These are phyloP conservation scores for Daldinia vernicosa DNA, from an alignment of 495 filamentous ascomycete species.

Conservation along the genomic window DNA sequence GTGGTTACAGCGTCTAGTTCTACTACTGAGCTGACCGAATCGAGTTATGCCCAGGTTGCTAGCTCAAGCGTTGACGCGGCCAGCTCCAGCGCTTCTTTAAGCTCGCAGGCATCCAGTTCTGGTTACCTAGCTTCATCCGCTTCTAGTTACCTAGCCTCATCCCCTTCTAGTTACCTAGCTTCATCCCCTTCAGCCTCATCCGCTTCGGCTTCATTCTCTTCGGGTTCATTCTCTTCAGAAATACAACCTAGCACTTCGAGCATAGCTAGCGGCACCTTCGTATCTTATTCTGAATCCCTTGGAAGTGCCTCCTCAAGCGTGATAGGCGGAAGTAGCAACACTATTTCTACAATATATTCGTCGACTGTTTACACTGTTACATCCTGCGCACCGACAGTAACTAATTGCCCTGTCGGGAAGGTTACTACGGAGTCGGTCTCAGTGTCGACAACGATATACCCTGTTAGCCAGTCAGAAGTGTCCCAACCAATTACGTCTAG, in stretches of 20 bases:
- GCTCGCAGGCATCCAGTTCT: slow-evolving; percentile 16
- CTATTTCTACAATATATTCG: slow-evolving; percentile 66
- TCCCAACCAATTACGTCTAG: slow-evolving; percentile 14
- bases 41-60: slow-evolving; percentile 4
- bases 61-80: slow-evolving; percentile 3
- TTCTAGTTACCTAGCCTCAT: slow-evolving; percentile 23
- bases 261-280: slow-evolving; percentile 7
- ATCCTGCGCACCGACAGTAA: slow-evolving; percentile 64
- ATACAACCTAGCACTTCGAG: slow-evolving; percentile 13
- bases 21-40: background rate
- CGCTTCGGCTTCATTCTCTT: slow-evolving; percentile 15
- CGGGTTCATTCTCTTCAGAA: slow-evolving; percentile 13
- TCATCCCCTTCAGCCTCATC: slow-evolving; percentile 30
- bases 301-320: slow-evolving; percentile 11
- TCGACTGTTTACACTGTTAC: slow-evolving; percentile 67
- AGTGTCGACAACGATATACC: slow-evolving; percentile 66
- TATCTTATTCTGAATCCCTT: slow-evolving; percentile 26
- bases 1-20: background rate
- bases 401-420: slow-evolving; percentile 64
- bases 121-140: slow-evolving; percentile 22
- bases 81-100: slow-evolving; percentile 14
- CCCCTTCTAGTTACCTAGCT: slow-evolving; percentile 11
- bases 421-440: slow-evolving; percentile 64
- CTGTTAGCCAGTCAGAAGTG: slow-evolving; percentile 54
- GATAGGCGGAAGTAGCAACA: slow-evolving; percentile 22